Percentiles rank a stretch among this genome's conserved stretches.
These are phyloP conservation scores for Mycena epipterygia DNA, from an alignment of 768 basidiomycete species.

Conservation along the genomic window DNA sequence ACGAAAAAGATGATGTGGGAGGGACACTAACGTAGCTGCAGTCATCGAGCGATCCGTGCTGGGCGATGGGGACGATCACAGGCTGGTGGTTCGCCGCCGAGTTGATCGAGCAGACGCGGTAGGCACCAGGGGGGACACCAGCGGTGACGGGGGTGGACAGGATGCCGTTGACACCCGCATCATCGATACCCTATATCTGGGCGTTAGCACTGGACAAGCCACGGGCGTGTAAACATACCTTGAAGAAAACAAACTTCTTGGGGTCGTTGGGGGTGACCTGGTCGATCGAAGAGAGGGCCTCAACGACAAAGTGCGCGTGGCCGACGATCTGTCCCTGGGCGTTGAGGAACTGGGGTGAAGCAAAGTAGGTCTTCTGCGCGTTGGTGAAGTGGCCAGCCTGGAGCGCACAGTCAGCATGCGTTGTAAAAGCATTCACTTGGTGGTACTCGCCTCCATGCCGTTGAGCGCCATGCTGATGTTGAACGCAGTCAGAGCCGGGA, in stretches of 20 bases:
- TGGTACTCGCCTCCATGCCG: background rate
- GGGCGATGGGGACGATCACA: conserved; percentile 61
- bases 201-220: too few relatives aligned
- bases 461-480: conserved; percentile 7
- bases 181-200: conserved; percentile 62
- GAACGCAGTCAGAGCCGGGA: background rate
- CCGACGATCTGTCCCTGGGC: conserved; percentile 59
- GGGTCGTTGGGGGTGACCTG: conserved; percentile 6
- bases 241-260: conserved; percentile 74
- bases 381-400: conserved; percentile 65
- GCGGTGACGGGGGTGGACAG: conserved; percentile 52
- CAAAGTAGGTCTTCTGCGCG: conserved; percentile 62
- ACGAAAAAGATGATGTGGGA: background rate
- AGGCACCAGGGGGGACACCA: conserved; percentile 69
- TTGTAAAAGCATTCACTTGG: too few relatives aligned
- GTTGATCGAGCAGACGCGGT: conserved; percentile 70
- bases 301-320: conserved; percentile 66
- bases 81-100: conserved; percentile 64
- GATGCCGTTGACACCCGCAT: conserved; percentile 51
- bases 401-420: conserved; percentile 26
- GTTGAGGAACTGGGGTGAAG: conserved; percentile 66
- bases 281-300: background rate
- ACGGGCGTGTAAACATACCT: too few relatives aligned
- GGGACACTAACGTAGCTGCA: conserved; percentile 51
- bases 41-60: conserved; percentile 66